Evolutionary conservation across 441 rosid genomes (phyloP), one percentile per base, ranked within the genome.

Genomic region (Macaranga tanarius): DNA sequence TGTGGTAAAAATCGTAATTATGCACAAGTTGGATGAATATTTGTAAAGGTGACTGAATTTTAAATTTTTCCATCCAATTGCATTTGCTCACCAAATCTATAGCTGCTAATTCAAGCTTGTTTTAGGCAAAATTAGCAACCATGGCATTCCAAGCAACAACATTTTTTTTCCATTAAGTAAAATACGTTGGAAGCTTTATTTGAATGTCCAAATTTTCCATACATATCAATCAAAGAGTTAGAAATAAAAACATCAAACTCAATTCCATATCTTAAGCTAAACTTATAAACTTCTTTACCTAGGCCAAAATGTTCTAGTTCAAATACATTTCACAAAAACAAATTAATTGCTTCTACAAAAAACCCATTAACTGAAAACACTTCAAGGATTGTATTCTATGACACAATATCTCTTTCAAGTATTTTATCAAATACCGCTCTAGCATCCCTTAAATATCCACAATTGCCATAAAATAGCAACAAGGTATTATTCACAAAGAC

Each of bases 201-300:
- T 58, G 89, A 82, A 83, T 86, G 81, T 73, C 99, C 93, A 51
- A 90, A 88, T 75, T 95, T 95, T 67, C 89, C 92, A 76, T 90
- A 92, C 97, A 94, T 94, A 73, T 94, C 95, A 65, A 94, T 84
- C 75, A 94, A 83, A 42, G 97, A 87, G 69, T 93, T 94, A 73
- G 88, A 91, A 67, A 92, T 44, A 1, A 88, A 89, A 76, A 90
- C 89, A 72, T 89, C 88, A 31, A 85, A 74, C 62, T 82, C 70
- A 74, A 95, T 82, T 68, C 83, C 86, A 63, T 84, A 79, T 72
- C 82, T 92, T 76, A 85, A 75, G 61, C 87, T 79, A 73, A 79
- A 86, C 59, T 79, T 92, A 73, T 95, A 97, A 75, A 89, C 86
- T 92, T 92, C 93, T 68, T 85, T 82, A 50, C 99, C 97, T 12